Base-by-base conservation (phyloP, 306 rosid genomes). In the Hippophae gyantsensis region DNA sequence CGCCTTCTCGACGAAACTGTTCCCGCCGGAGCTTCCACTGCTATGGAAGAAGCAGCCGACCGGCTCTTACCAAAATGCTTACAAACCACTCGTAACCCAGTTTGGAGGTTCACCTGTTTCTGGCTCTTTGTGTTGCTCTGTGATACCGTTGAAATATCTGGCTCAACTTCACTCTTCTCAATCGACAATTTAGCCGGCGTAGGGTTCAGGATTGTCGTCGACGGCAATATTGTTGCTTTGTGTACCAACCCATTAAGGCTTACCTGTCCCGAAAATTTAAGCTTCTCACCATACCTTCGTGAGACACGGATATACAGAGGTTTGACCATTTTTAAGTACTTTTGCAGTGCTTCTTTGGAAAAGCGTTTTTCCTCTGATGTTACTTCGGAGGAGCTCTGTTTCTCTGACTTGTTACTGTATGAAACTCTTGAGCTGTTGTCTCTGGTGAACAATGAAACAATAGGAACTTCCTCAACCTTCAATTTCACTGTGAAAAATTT, bases 11-110 rank as follows among this genome's bases (percentile, higher is more conserved):
- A 72, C 9, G 81, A 63, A 41, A 70, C 72, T 0, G 55, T 55
- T 13, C 68, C 81, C 10, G 87, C 4, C 3, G 95, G 84, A 41
- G 76, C 83, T 5, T 83, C 96, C 1, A 83, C 88, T 14, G 74
- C 89, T 52, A 90, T 81, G 12, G 96, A 78, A 0, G 96, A 78
- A 0, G 99, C 86, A 7, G 97, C 97, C 25, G 99, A 93, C 40
- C 89, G 90, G 66, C 95, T 93, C 61, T 93, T 93, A 7, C 99
- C 99, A 71, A 93, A 72, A 66, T 89, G 97, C 79, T 93, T 88
- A 55, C 92, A 83, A 8, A 82, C 99, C 25, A 88, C 95, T 62
- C 80, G 72, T 47, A 93, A 77, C 52, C 94, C 90, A 2, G 88
- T 79, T 1, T 89, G 89, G n/a, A 87, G 45, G 63, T 68, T 89